Evolutionary conservation across 164 flowering plant species (phyloP).

Genomic region (Platanus orientalis): DNA sequence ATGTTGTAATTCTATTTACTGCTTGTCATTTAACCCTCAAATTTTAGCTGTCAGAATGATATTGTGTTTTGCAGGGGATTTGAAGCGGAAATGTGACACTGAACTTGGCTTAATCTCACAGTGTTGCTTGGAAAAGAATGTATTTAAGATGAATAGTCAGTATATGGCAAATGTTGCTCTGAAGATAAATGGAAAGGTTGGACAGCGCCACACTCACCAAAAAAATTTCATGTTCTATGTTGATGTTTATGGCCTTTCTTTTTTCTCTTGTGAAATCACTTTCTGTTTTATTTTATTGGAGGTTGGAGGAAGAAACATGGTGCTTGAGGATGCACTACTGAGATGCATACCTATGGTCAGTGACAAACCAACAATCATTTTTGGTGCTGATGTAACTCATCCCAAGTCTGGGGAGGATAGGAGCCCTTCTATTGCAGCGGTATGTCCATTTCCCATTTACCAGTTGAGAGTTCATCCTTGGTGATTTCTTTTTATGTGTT

Average conservation of each 20-base stretch:
- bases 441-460: conserved; percentile 9
- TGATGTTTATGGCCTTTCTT: too few relatives aligned
- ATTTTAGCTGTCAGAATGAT: too few relatives aligned
- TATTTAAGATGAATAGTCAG: conserved; percentile 26
- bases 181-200: conserved; percentile 23
- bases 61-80: conserved; percentile 24
- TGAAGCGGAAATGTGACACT: conserved; percentile 41
- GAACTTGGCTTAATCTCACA: conserved; percentile 43
- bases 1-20: too few relatives aligned
- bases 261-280: too few relatives aligned
- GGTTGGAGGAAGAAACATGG: conserved; percentile 64
- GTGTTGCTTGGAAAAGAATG: conserved; percentile 39
- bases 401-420: conserved; percentile 83
- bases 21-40: too few relatives aligned
- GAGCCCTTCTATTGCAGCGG: conserved; percentile 81
- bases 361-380: too few relatives aligned
- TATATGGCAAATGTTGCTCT: conserved; percentile 25
- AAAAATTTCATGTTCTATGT: too few relatives aligned
- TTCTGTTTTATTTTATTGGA: too few relatives aligned
- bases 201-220: background rate
- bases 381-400: conserved; percentile 83
- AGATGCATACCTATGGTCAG: conserved; percentile 65
- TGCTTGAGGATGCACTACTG: conserved; percentile 64
- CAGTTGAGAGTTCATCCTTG: background rate
- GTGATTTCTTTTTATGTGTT: too few relatives aligned